Evolutionary conservation across 2,329 filamentous ascomycete genomes (phyloP).

Genomic region (Ascochyta lentis): DNA sequence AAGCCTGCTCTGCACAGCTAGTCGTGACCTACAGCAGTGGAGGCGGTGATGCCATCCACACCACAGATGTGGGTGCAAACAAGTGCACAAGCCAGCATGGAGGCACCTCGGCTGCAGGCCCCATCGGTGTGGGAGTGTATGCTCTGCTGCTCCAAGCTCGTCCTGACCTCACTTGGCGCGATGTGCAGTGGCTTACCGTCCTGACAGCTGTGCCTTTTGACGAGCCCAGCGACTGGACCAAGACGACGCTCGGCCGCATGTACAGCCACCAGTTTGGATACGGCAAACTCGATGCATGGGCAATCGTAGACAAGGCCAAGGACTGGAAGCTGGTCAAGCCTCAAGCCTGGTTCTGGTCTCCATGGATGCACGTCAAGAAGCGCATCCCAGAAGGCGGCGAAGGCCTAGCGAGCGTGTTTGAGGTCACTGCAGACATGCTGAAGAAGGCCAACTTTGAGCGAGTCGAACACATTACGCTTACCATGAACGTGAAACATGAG

Average conservation of each 20-base stretch:
- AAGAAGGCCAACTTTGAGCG: slow-evolving; percentile 82
- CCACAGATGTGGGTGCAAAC: slow-evolving; percentile 88
- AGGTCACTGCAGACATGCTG: slow-evolving; percentile 82
- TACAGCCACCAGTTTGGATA: slow-evolving; percentile 97
- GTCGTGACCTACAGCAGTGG: slow-evolving; percentile 98
- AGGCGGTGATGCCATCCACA: slow-evolving; percentile 87
- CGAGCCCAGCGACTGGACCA: slow-evolving; percentile 79
- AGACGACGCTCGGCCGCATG: slow-evolving; percentile 78
- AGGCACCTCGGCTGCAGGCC: slow-evolving; percentile 93
- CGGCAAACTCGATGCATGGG: slow-evolving; percentile 90
- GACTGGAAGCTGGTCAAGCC: slow-evolving; percentile 89
- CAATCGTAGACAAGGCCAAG: slow-evolving; percentile 84
- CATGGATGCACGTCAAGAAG: slow-evolving; percentile 90
- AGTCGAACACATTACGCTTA: slow-evolving; percentile 93
- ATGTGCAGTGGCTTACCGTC: slow-evolving; percentile 90
- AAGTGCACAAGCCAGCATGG: slow-evolving; percentile 83
- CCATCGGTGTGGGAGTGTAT: slow-evolving; percentile 89
- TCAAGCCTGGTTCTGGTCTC: slow-evolving; percentile 92
- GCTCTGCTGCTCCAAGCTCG: slow-evolving; percentile 85
- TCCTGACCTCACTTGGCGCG: slow-evolving; percentile 89
- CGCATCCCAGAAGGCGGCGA: slow-evolving; percentile 82
- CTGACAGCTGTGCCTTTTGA: slow-evolving; percentile 84
- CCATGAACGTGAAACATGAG: slow-evolving; percentile 92
- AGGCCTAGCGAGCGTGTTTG: slow-evolving; percentile 80
- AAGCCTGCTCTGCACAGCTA: slow-evolving; percentile 92